These are phyloP conservation scores for Sclerotinia borealis DNA, from an alignment of 2,329 filamentous ascomycete species.

Conservation along the genomic window DNA sequence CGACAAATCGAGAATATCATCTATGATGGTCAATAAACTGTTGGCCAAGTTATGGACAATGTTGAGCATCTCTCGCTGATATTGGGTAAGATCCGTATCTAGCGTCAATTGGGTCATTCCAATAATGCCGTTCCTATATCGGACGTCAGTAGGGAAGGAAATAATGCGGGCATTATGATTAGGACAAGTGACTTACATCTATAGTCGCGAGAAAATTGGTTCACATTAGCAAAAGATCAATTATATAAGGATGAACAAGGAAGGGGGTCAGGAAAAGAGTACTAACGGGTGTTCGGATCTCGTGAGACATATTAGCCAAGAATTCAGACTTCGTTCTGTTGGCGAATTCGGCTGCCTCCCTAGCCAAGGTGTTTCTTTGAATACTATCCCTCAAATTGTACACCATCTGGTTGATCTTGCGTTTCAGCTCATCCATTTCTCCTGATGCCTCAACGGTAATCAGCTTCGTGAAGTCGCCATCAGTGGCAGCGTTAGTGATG, in stretches of 20 bases:
- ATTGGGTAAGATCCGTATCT: conserved; percentile 89
- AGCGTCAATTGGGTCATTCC: conserved; percentile 85
- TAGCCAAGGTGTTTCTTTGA: conserved; percentile 89
- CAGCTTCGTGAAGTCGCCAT: conserved; percentile 93
- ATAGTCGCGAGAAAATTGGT: background rate
- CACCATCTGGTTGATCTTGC: conserved; percentile 99
- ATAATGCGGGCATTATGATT: too few species aligned
- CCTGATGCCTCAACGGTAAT: conserved; percentile 96
- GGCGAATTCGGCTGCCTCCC: conserved; percentile 90
- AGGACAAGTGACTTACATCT: too few species aligned
- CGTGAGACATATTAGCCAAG: conserved; percentile 97
- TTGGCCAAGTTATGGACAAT: conserved; percentile 96
- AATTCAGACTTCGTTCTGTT: conserved; percentile 99
- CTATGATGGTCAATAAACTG: conserved; percentile 93
- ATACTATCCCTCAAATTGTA: conserved; percentile 93
- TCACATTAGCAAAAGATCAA: background rate
- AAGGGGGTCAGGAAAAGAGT: background rate
- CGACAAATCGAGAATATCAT: conserved; percentile 69
- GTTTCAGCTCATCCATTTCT: conserved; percentile 98
- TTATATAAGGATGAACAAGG: background rate
- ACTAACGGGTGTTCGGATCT: conserved; percentile 86
- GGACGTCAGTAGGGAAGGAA: too few species aligned
- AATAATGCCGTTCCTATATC: conserved; percentile 29
- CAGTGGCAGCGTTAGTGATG: conserved; percentile 95
- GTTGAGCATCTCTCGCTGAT: conserved; percentile 96